These are phyloP conservation scores for Skeletonema marinoi DNA, from an alignment of 108 stramenopile species.

Conservation along the genomic window DNA sequence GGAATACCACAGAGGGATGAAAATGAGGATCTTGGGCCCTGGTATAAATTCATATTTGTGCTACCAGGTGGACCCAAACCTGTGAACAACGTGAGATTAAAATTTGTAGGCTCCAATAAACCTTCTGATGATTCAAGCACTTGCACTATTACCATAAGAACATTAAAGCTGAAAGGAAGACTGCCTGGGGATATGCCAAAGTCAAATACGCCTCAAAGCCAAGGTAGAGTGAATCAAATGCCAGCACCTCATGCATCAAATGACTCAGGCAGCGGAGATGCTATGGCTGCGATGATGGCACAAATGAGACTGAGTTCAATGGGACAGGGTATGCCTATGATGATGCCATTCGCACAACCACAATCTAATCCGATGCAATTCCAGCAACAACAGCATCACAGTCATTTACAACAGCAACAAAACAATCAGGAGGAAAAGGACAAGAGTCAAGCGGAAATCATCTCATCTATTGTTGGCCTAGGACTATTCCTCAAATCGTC, in stretches of 20 bases:
- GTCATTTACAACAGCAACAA: neutral
- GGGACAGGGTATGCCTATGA: slow-evolving; percentile 5
- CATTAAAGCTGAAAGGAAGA: slow-evolving; percentile 37
- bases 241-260: neutral
- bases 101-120: slow-evolving; percentile 6
- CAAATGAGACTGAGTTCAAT: slow-evolving; percentile 7
- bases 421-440: slow-evolving; percentile 15
- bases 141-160: slow-evolving; percentile 18
- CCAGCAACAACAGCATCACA: neutral
- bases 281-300: slow-evolving; percentile 38
- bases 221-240: neutral
- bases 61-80: slow-evolving; percentile 45
- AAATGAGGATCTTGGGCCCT: neutral
- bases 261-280: neutral
- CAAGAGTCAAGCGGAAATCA: slow-evolving; percentile 35
- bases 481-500: slow-evolving; percentile 45
- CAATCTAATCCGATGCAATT: neutral
- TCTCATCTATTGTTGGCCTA: slow-evolving; percentile 37
- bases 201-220: neutral
- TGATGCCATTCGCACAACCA: slow-evolving; percentile 1
- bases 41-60: slow-evolving; percentile 38
- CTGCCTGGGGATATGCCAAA: slow-evolving; percentile 10
- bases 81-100: slow-evolving; percentile 22
- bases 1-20: slow-evolving; percentile 33
- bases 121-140: neutral